Evolutionary conservation across 1,139 yeast species (phyloP).

Genomic region (Pichia sp.): DNA sequence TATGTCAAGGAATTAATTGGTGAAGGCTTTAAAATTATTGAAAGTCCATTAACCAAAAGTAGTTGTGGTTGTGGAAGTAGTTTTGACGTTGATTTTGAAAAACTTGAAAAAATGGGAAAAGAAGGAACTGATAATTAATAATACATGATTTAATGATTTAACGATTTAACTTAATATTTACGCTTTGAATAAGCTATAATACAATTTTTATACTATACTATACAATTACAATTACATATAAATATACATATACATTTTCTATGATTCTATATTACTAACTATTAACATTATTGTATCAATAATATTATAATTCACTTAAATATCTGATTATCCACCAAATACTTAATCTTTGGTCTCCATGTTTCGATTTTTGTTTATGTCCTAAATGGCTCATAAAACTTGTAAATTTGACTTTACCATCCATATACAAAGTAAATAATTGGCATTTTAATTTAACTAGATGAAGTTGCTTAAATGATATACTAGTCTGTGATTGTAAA

Average conservation of each 20-base stretch:
- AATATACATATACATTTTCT: no score
- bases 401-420: conserved; percentile 26
- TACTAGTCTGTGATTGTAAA: conserved; percentile 21
- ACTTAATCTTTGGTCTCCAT: conserved; percentile 21
- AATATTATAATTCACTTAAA: not conserved
- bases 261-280: no score
- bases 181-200: no score
- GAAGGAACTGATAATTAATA: not conserved
- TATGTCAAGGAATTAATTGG: conserved; percentile 93
- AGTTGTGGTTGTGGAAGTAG: conserved; percentile 97
- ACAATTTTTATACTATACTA: not conserved
- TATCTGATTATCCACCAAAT: conserved; percentile 23
- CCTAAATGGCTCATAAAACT: conserved; percentile 20
- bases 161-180: no score
- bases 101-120: conserved; percentile 25
- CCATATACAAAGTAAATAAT: conserved; percentile 23
- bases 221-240: not conserved
- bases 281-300: not conserved
- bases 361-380: conserved; percentile 11
- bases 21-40: conserved; percentile 83
- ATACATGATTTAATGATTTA: no score
- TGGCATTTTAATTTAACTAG: conserved; percentile 25
- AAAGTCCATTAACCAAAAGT: conserved; percentile 83
- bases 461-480: conserved; percentile 22
- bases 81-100: conserved; percentile 79